Evolutionary conservation across 2,329 filamentous ascomycete species (phyloP), one percentile per base, ranked within the genome.

Genomic region (Botrytis aclada): DNA sequence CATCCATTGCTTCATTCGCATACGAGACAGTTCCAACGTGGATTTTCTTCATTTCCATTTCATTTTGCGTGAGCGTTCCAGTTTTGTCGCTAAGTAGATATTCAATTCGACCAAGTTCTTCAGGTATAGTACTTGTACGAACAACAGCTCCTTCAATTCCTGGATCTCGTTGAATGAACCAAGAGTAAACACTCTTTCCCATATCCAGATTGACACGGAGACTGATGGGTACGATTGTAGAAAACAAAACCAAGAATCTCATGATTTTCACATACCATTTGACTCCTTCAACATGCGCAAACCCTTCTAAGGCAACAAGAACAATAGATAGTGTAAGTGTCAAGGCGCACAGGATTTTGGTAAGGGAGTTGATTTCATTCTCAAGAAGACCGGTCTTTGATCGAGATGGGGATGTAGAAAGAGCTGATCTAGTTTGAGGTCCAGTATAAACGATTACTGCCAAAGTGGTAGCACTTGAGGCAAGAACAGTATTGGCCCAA

Each of bases 31-130:
- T 99, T 16, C 97, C 96, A 70, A 99, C 93, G 79, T 99, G 97
- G 9, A 99, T 95, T 83, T 99, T 99, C 81, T 97, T 97, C 87
- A 99, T 92, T 80, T 98, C 95, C 95, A 98, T 98, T 80, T 97
- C 94, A 79, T 99, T 99, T 78, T 98, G 94, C 0, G 96, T 99
- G 74, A 99, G 83, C 2, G 96, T 99, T n/a, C 96, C 96, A 0
- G 96, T 99, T 83, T 99, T 99, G 82, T 99, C 96, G 75, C 94
- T 98, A 43, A 99, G 86, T 3, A 99, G 86, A 81, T 99, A 99
- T 82, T 99, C 96, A 62, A 99, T 97, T 37, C 97, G 89, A 12
- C 96, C 96, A 4, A 99, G 85, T 79, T 99, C 96, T 82, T 99
- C 96, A 0, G 96, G 97, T 63, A 99, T 99, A 0, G 96, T 99